Evolutionary conservation across 2,329 filamentous ascomycete genomes (phyloP), one percentile per base, ranked within the genome.

Genomic region (Aspergillus piperis): DNA sequence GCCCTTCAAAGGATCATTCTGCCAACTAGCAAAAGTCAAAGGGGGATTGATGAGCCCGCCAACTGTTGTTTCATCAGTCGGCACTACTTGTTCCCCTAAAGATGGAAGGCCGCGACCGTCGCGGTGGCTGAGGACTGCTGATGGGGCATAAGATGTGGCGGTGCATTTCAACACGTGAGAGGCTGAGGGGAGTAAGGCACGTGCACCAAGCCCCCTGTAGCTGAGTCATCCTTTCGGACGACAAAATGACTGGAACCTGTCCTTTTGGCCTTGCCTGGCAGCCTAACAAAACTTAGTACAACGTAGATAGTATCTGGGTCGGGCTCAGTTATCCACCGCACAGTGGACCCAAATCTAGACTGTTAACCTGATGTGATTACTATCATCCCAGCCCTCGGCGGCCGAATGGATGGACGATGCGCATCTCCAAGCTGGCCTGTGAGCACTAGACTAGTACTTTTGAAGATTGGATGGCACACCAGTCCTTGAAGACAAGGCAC

Each of bases 91-190:
- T 36, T 55, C 62, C 54, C 62, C 57, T 62, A 42, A 51, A 54
- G 25, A 58, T n/a, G 54, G 53, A 56, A 48, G 52, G 54, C 57
- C 57, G 51, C 39, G 53, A 38, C 57, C 63, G 61, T 60, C 56
- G 59, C 61, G 55, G 63, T 61, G 63, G 63, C 63, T 61, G 39
- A 50, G 47, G 47, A 2, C 10, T 19, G 41, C 41, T 5, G 19
- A 51, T 41, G 53, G 38, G 13, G 36, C 6, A n/a, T 23, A 10
- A 41, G 11, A 10, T 56, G 57, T 55, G 53, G 53, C 53, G 39
- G 30, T 62, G 60, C 48, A 17, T 1, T 10, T 3, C 4, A 10
- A n/a, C 54, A 62, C 60, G 57, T 62, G 57, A 44, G 38, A 5
- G 15, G n/a, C 19, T 44, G 19, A 21, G 41, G 10, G 44, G 39